These are phyloP conservation scores for Nannochloropsis gaditana DNA, from an alignment of 108 stramenopile genomes.

Conservation along the genomic window DNA sequence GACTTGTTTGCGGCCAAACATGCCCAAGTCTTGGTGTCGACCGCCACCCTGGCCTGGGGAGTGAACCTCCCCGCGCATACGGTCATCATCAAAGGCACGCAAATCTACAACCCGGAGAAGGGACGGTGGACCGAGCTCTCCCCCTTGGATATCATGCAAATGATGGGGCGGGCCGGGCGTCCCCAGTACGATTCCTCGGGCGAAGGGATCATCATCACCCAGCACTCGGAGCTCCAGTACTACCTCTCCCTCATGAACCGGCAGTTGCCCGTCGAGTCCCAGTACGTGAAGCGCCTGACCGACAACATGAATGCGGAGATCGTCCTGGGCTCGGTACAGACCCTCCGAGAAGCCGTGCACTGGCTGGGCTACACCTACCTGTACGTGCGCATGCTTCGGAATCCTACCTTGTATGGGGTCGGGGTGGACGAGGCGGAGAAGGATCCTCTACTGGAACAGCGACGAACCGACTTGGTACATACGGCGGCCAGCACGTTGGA, in stretches of 20 bases:
- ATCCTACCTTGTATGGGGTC: slow-evolving; percentile 84
- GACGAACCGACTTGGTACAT: slow-evolving; percentile 83
- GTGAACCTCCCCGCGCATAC: slow-evolving; percentile 98
- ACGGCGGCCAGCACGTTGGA: slow-evolving; percentile 82
- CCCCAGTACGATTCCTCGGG: slow-evolving; percentile 84
- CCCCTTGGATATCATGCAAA: slow-evolving; percentile 94
- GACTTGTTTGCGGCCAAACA: slow-evolving; percentile 94
- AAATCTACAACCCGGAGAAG: slow-evolving; percentile 95
- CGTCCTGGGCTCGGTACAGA: slow-evolving; percentile 84
- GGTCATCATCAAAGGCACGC: slow-evolving; percentile 99
- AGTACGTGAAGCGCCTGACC: slow-evolving; percentile 81
- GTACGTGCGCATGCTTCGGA: slow-evolving; percentile 92
- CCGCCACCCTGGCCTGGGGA: slow-evolving; percentile 99
- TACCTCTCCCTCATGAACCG: slow-evolving; percentile 95
- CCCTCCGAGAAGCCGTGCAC: slow-evolving; percentile 81
- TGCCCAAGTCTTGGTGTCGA: slow-evolving; percentile 87
- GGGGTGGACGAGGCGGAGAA: slow-evolving; percentile 61
- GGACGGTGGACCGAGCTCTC: slow-evolving; percentile 97
- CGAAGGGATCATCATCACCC: slow-evolving; percentile 97
- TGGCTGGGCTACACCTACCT: slow-evolving; percentile 98
- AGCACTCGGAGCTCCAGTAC: slow-evolving; percentile 95
- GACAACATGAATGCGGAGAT: slow-evolving; percentile 97
- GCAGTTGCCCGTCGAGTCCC: slow-evolving; percentile 98
- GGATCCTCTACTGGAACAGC: slow-evolving; percentile 78
- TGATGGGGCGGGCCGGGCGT: slow-evolving; percentile 98